Base-by-base conservation (phyloP, 177 flowering plant genomes). In the Vitis hybrid region DNA sequence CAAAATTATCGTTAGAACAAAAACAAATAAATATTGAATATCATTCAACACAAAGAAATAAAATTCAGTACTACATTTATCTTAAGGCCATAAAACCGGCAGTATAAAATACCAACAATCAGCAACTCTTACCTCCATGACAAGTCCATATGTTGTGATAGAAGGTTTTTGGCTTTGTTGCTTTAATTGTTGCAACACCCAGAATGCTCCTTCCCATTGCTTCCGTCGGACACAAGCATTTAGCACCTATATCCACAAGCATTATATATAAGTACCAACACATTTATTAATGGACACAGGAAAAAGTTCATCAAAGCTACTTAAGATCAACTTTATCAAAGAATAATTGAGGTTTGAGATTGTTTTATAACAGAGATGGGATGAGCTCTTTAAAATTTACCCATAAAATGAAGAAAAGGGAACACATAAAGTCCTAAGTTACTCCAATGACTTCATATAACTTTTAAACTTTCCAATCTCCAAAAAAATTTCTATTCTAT, bases 131-230 rank as follows among this genome's bases (percentile, higher is more conserved):
- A 94, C 98, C 94, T 92, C 98, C 98, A 94, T 94, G 61, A 88
- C 85, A 64, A 92, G 91, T 73, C 98, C 98, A 84, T 90, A 91
- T 20, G 98, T 92, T 61, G 93, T 77, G 71, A 78, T 75, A 13
- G 94, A 84, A 72, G 92, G 92, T 56, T 84, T 81, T 68, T 76
- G 76, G 17, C 86, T 77, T 65, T 78, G 78, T 74, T 88, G 75
- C 75, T 84, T 88, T 56, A 94, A 77, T 79, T 94, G 88, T 76
- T 94, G 94, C 81, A 91, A 77, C 53, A 92, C 95, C 97, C 97
- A 94, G 66, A 91, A 88, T 71, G 97, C 97, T 49, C 94, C 97
- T 78, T 92, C 97, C 90, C 92, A 92, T 52, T 90, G 89, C 75
- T 92, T 85, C 65, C 85, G 83, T 54, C 66, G 80, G 55, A 84